phyloP scores from a whole-genome alignment of 441 rosid species.

The Eruca vesicaria region DNA sequence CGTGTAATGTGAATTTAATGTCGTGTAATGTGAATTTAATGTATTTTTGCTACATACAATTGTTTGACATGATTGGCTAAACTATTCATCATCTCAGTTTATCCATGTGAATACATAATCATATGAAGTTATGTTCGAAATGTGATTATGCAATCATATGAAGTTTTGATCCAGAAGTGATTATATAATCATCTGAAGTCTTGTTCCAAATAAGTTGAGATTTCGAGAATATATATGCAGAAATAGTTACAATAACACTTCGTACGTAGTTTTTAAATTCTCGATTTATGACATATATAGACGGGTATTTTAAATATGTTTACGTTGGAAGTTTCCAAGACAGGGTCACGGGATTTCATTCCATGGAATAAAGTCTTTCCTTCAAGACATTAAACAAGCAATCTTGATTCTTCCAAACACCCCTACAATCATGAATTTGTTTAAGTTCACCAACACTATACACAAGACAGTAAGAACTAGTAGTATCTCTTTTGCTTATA shows the following conservation, averaged over 20 bases:
- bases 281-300: background rate
- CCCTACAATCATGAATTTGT: background rate
- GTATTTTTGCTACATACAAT: background rate
- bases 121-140: background rate
- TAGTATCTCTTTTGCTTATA: background rate
- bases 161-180: background rate
- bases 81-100: background rate
- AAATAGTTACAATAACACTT: background rate
- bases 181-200: background rate
- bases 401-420: conserved; percentile 23
- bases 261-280: background rate
- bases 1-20: too few relatives aligned
- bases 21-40: background rate
- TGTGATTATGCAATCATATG: background rate
- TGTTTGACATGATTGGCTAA: background rate
- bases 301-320: background rate
- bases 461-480: background rate
- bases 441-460: background rate
- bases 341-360: conserved; percentile 33
- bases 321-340: conserved; percentile 21
- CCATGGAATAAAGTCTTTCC: conserved; percentile 23
- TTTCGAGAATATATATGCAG: background rate
- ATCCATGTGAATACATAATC: background rate
- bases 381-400: conserved; percentile 13
- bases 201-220: background rate